Evolutionary conservation across 2,329 filamentous ascomycete genomes (phyloP).

Genomic region (Botryosphaeria agaves): DNA sequence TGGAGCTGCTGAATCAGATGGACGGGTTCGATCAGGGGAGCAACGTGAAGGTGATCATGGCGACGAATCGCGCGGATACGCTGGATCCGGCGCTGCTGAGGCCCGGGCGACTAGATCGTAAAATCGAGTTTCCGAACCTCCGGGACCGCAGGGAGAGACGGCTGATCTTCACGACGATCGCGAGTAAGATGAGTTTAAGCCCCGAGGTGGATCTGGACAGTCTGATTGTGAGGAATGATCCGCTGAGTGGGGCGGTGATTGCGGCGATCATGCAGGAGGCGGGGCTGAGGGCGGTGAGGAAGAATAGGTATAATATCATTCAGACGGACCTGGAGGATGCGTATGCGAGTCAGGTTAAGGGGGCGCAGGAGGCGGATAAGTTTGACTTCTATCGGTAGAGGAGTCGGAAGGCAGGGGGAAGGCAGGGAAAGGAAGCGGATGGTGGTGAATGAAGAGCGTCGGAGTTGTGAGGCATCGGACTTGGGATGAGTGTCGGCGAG

Average conservation of each 20-base stretch:
- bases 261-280: constrained; percentile 99
- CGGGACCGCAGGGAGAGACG: constrained; percentile 87
- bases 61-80: constrained; percentile 94
- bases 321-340: constrained; percentile 93
- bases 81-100: constrained; percentile 88
- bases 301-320: constrained; percentile 99
- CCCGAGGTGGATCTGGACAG: constrained; percentile 95
- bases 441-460: no score
- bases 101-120: constrained; percentile 87
- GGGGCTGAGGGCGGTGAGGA: constrained; percentile 79
- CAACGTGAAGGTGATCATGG: constrained; percentile 99
- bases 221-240: constrained; percentile 91
- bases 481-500: no score
- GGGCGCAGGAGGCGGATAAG: constrained; percentile 48
- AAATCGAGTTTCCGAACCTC: constrained; percentile 96
- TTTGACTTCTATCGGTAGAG: constrained; percentile 97
- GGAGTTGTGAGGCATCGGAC: no score
- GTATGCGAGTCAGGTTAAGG: constrained; percentile 94
- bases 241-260: constrained; percentile 86
- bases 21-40: constrained; percentile 97
- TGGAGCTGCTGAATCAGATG: constrained; percentile 98
- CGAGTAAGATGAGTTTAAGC: constrained; percentile 88
- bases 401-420: no score
- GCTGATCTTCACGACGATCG: constrained; percentile 95
- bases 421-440: no score